Evolutionary conservation across 2,329 filamentous ascomycete species (phyloP).

Genomic region (Allantophomopsis cytisporea): DNA sequence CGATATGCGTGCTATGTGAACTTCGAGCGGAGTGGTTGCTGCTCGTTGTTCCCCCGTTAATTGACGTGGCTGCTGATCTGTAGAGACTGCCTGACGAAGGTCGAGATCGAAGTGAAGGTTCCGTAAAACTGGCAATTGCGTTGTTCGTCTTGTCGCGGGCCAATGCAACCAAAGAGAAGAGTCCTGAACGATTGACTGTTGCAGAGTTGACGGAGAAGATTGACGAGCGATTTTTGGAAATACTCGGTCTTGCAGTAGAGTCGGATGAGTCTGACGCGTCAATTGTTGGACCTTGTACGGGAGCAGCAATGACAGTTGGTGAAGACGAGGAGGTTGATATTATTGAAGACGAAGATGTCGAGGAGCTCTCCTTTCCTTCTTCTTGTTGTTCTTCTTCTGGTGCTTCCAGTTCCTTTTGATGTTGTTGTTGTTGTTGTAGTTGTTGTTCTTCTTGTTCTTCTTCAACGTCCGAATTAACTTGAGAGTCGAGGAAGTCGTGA

Average conservation of each 20-base stretch:
- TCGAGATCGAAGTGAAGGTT: slow-evolving; percentile 11
- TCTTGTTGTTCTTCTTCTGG: no score
- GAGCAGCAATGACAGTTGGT: neutral
- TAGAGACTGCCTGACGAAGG: slow-evolving; percentile 11
- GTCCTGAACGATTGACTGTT: slow-evolving; percentile 9
- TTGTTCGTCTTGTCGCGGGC: slow-evolving; percentile 17
- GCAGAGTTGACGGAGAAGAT: slow-evolving; percentile 9
- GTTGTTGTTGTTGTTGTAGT: no score
- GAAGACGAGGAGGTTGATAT: neutral
- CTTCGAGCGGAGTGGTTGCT: neutral
- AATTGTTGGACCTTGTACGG: neutral
- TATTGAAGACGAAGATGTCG: no score
- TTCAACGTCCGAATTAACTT: no score
- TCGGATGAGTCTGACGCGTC: slow-evolving; percentile 2
- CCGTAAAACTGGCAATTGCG: slow-evolving; percentile 15
- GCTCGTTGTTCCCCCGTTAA: neutral
- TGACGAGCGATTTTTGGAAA: slow-evolving; percentile 13
- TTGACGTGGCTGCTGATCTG: slow-evolving; percentile 4
- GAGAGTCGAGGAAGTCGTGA: no score
- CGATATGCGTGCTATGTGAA: neutral
- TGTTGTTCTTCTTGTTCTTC: no score
- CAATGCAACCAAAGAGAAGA: slow-evolving; percentile 16
- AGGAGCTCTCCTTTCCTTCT: no score
- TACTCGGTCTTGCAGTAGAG: neutral
- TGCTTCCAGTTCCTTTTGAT: no score